Conservation (phyloP, 257 asterid species). For the Solanum medicagineum region DNA sequence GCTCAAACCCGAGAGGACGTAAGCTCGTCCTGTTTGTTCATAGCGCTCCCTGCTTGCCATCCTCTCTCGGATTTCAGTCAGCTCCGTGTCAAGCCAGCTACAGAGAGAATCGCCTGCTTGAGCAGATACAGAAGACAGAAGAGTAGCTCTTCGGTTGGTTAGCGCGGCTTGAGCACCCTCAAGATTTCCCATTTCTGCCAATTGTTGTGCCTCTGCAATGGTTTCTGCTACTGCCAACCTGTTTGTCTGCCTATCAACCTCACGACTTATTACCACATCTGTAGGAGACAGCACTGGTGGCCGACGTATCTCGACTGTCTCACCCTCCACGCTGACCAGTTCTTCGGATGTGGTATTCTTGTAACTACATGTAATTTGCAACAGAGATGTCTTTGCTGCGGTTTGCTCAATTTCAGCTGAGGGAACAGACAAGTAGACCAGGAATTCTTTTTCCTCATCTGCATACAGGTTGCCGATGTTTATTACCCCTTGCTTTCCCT, state of each 20-base stretch:
- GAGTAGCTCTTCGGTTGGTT: background rate
- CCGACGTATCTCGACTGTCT: conserved; percentile 16
- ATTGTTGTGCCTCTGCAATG: conserved; percentile 24
- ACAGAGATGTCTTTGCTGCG: conserved; percentile 8
- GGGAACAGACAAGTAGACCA: conserved; percentile 19
- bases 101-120: conserved; percentile 23
- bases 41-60: conserved; percentile 22
- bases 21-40: conserved; percentile 24
- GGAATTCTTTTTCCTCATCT: conserved; percentile 31
- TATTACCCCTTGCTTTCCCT: conserved; percentile 14
- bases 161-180: conserved; percentile 13
- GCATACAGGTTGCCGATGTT: conserved; percentile 31
- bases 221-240: conserved; percentile 17
- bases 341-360: conserved; percentile 7
- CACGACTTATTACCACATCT: conserved; percentile 9
- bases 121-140: conserved; percentile 12
- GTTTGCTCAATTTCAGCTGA: background rate
- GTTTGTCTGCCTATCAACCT: conserved; percentile 37
- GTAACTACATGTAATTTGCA: conserved; percentile 18
- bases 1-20: conserved; percentile 23
- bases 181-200: conserved; percentile 33
- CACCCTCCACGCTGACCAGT: conserved; percentile 5
- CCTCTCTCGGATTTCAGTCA: conserved; percentile 17
- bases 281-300: conserved; percentile 3
- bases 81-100: conserved; percentile 18